phyloP scores from a whole-genome alignment of 2,329 filamentous ascomycete species.

The Diaporthe amygdali region DNA sequence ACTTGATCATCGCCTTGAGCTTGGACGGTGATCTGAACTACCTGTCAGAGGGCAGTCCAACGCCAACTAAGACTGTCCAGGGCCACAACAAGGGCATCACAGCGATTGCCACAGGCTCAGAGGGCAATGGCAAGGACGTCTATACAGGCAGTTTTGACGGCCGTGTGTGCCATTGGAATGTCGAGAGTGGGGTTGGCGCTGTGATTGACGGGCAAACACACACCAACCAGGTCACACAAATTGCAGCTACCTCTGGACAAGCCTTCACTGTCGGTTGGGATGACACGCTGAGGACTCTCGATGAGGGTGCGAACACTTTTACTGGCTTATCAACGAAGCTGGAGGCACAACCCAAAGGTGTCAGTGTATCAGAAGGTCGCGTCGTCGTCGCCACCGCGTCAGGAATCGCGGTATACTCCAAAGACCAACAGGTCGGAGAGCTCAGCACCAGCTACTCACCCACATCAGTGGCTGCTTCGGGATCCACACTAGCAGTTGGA shows the following conservation, averaged over 20 bases:
- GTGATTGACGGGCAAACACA: slow-evolving; percentile 81
- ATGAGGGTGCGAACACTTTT: slow-evolving; percentile 77
- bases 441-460: slow-evolving; percentile 68
- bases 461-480: slow-evolving; percentile 73
- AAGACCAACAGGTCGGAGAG: slow-evolving; percentile 65
- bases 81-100: slow-evolving; percentile 95
- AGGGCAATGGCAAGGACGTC: slow-evolving; percentile 67
- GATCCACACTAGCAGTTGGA: slow-evolving; percentile 75
- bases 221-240: slow-evolving; percentile 83
- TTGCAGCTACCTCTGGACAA: slow-evolving; percentile 65
- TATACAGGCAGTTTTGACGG: slow-evolving; percentile 95
- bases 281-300: slow-evolving; percentile 82
- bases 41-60: slow-evolving; percentile 72
- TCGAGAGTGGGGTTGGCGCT: slow-evolving; percentile 70
- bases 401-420: slow-evolving; percentile 59
- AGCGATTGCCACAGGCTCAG: slow-evolving; percentile 65
- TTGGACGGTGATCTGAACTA: slow-evolving; percentile 91
- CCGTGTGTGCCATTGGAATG: slow-evolving; percentile 83
- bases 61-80: slow-evolving; percentile 75
- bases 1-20: slow-evolving; percentile 87
- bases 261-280: slow-evolving; percentile 95
- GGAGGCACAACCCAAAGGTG: slow-evolving; percentile 79
- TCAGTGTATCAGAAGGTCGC: slow-evolving; percentile 58
- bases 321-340: slow-evolving; percentile 71
- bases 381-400: slow-evolving; percentile 64